Evolutionary conservation across 1,139 yeast genomes (phyloP).

Genomic region (Lodderomyces orthopsilosis): DNA sequence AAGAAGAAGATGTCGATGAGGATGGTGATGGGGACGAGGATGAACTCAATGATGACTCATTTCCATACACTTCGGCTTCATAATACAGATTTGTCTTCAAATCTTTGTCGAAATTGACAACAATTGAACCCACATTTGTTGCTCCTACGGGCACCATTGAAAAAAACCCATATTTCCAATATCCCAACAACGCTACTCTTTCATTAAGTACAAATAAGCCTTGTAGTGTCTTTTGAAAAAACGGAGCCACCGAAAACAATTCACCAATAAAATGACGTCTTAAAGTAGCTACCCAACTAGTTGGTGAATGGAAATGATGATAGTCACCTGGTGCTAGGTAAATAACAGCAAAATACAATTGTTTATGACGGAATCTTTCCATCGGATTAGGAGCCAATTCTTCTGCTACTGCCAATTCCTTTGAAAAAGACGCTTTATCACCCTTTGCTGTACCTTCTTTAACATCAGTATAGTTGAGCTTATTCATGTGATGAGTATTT

Average conservation of each 20-base stretch:
- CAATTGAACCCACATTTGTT: conserved; percentile 94
- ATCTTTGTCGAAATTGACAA: conserved; percentile 88
- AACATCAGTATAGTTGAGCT: conserved; percentile 52
- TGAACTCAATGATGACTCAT: conserved; percentile 8
- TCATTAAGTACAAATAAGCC: conserved; percentile 91
- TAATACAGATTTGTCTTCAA: conserved; percentile 76
- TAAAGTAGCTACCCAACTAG: conserved; percentile 91
- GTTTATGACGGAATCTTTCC: conserved; percentile 45
- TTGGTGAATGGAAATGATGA: conserved; percentile 95
- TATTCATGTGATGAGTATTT: conserved; percentile 36
- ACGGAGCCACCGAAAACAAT: conserved; percentile 93
- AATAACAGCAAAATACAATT: conserved; percentile 83
- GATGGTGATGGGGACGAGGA: conserved; percentile 3
- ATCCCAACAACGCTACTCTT: conserved; percentile 90
- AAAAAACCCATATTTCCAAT: conserved; percentile 96
- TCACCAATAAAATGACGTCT: conserved; percentile 97
- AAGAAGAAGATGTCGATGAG: conserved; percentile 2
- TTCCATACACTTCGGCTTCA: conserved; percentile 50
- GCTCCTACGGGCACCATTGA: conserved; percentile 99
- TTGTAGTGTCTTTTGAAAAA: conserved; percentile 81
- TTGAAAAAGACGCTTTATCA: conserved; percentile 31
- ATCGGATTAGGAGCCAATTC: conserved; percentile 38
- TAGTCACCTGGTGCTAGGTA: conserved; percentile 98
- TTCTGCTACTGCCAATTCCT: conserved; percentile 43
- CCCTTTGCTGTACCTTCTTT: conserved; percentile 52